phyloP scores from a whole-genome alignment of 176 grass and related monocot species.

The Rhipidocladum racemiflorum region DNA sequence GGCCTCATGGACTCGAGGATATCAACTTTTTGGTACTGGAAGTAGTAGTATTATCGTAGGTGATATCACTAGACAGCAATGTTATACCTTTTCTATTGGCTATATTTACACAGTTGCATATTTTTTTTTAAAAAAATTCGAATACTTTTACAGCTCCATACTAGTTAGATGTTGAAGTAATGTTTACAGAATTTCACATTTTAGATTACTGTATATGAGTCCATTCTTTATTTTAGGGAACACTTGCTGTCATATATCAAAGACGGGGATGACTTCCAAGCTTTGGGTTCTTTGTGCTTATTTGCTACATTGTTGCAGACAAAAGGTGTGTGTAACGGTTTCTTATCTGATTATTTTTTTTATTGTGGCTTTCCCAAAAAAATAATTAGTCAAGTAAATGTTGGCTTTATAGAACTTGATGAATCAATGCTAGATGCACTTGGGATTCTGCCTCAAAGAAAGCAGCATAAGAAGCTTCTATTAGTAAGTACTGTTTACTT shows the following conservation, averaged over 20 bases:
- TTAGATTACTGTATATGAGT: conserved; percentile 29
- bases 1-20: background rate
- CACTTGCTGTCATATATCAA: conserved; percentile 75
- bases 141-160: background rate
- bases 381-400: conserved; percentile 18
- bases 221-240: conserved; percentile 59
- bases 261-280: conserved; percentile 64
- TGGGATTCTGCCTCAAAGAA: conserved; percentile 99
- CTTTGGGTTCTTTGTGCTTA: conserved; percentile 92
- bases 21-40: background rate
- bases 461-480: conserved; percentile 95
- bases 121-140: background rate
- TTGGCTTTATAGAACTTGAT: conserved; percentile 74
- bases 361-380: background rate
- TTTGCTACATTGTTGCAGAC: conserved; percentile 94
- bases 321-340: conserved; percentile 60
- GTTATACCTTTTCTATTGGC: background rate
- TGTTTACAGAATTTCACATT: background rate
- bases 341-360: conserved; percentile 22
- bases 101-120: background rate
- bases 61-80: background rate
- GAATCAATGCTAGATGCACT: conserved; percentile 96
- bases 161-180: conserved; percentile 19
- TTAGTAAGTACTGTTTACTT: conserved; percentile 59
- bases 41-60: background rate